Base-by-base conservation (phyloP, 1,284 basidiomycete genomes). In the Melanopsichium pennsylvanicum region DNA sequence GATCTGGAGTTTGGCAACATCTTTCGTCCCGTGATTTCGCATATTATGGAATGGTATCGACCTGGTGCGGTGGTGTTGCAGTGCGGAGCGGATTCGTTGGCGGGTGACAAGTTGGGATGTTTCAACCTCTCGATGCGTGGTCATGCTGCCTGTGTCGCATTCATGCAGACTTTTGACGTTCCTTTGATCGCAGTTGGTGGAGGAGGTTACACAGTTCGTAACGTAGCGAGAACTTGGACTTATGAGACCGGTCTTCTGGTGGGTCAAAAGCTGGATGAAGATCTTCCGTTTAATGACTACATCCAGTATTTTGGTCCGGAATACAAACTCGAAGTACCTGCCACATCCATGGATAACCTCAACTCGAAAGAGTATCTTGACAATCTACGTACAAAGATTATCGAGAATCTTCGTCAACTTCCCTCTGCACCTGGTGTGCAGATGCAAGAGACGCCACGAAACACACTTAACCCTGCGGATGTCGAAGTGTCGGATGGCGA, bases 271-370 rank as follows among this genome's bases (percentile, higher is more conserved):
- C 89, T 97, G 48, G 87, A 91, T 69, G 86, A 87, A 31, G 72
- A 81, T 34, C 42, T 98, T 63, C 95, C 95, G 0, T 97, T 91
- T 87, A 96, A 92, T 82, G 90, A 94, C 75, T 97, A 93, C 82
- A 92, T 97, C 80, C 94, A 97, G 81, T 98, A 94, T 88, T 98
- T 94, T 81, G 95, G 94, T 0, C 96, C 96, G 12, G 86, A 93
- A 55, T 98, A 95, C 83, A 87, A 94, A 71, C 85, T 98, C 25
- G 93, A 97, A 76, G 94, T 98, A 3, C 86, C 89, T 10, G 86
- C 86, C 57, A 97, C 90, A 70, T 97, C 97, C 78, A 92, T 96
- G 89, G 93, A 96, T 63, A 93, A 98, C 80, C 83, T 91, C 76
- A 98, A 98, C 81, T 83, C 90, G 50, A 87, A 87, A 70, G 89